A percentile compares a stretch with the other conserved stretches of the same genome.
These are phyloP conservation scores for Zasmidium cellare DNA, from an alignment of 2,329 filamentous ascomycete species.

Conservation along the genomic window DNA sequence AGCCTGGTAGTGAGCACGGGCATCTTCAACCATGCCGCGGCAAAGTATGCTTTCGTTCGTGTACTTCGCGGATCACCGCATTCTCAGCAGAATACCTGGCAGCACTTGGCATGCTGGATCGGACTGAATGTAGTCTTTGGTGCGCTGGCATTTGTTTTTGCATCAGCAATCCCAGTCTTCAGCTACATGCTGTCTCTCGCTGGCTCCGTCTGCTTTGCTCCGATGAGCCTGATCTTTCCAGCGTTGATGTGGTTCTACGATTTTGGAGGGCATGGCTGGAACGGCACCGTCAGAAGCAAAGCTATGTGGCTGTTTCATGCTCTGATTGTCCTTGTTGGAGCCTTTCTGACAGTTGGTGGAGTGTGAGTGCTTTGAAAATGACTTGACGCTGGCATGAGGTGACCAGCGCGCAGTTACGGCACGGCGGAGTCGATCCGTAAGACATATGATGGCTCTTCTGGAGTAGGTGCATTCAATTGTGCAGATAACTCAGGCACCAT, in stretches of 20 bases:
- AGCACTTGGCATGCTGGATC: slow-evolving; percentile 55
- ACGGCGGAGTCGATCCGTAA: background rate
- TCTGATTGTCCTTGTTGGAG: slow-evolving; percentile 42
- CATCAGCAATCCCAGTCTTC: slow-evolving; percentile 56
- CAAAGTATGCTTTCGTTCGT: too few species aligned
- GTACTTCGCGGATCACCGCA: background rate
- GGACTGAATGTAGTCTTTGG: slow-evolving; percentile 43
- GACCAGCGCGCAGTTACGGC: background rate
- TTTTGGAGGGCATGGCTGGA: slow-evolving; percentile 33
- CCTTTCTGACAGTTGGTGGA: slow-evolving; percentile 49
- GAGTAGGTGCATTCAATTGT: background rate
- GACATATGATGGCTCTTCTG: background rate
- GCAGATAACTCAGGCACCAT: background rate
- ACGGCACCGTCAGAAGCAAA: background rate
- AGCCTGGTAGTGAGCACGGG: slow-evolving; percentile 33
- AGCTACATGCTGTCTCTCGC: slow-evolving; percentile 52
- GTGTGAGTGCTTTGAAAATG: slow-evolving; percentile 29
- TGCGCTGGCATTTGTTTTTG: slow-evolving; percentile 50
- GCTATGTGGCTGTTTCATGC: slow-evolving; percentile 33
- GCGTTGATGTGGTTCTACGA: slow-evolving; percentile 52
- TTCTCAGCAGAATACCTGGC: slow-evolving; percentile 48
- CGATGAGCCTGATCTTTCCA: slow-evolving; percentile 36
- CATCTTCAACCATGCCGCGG: background rate
- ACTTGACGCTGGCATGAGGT: background rate
- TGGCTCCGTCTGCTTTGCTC: slow-evolving; percentile 52